Conservation (phyloP, 208 protist genomes). For the Acanthamoeba triangularis region DNA sequence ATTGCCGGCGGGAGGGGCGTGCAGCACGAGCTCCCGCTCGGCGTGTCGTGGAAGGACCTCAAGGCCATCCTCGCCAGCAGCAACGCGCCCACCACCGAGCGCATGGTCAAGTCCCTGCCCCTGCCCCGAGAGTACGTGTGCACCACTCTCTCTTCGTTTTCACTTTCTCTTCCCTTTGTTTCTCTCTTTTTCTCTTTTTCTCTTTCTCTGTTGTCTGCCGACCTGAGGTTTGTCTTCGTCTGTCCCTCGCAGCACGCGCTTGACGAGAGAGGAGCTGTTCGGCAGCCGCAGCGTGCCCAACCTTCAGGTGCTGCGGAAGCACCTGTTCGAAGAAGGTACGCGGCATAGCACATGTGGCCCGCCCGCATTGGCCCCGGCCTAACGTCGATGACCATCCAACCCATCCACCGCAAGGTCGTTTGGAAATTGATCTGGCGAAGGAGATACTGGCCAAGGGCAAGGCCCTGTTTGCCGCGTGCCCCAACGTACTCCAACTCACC, state of each 20-base stretch:
- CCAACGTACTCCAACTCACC: constrained; percentile 32
- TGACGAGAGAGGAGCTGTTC: constrained; percentile 41
- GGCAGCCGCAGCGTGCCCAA: not conserved
- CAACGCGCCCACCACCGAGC: constrained; percentile 38
- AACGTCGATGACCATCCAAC: not conserved
- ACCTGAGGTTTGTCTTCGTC: not conserved
- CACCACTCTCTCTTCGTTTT: not conserved
- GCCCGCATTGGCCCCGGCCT: not conserved
- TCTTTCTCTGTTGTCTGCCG: not conserved
- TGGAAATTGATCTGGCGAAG: constrained; percentile 26
- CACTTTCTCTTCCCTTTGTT: not conserved
- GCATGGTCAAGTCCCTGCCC: constrained; percentile 41
- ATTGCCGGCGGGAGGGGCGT: constrained; percentile 47
- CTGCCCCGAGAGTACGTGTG: constrained; percentile 8
- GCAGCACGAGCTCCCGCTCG: constrained; percentile 37
- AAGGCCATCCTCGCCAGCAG: constrained; percentile 29
- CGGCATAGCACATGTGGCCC: not conserved
- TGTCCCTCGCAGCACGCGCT: not conserved
- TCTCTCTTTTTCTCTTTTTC: not conserved
- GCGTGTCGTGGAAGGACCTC: constrained; percentile 59
- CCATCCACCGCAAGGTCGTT: not conserved
- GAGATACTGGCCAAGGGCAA: constrained; percentile 31
- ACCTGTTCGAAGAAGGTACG: constrained; percentile 64
- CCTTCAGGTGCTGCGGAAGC: constrained; percentile 26
- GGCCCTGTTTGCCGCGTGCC: not conserved